phyloP scores from a whole-genome alignment of 2,329 filamentous ascomycete genomes.

The Ophiognomonia clavigignenti-juglandacearum region DNA sequence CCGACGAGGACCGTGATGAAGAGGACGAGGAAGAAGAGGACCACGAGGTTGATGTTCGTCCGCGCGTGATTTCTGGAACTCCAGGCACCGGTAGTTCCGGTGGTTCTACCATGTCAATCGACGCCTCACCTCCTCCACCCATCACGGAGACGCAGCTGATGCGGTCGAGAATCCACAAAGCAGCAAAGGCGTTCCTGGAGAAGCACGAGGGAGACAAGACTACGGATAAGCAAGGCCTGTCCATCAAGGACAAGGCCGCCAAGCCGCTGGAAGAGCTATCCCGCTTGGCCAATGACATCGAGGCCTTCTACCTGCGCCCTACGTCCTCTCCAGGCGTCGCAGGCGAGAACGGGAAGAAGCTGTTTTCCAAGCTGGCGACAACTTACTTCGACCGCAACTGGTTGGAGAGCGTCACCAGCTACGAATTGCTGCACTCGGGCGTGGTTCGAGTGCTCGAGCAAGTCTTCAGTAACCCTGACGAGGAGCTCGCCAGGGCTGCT shows the following conservation, averaged over 20 bases:
- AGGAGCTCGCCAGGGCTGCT: conserved; percentile 58
- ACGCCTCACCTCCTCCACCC: conserved; percentile 43
- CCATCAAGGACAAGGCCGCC: conserved; percentile 73
- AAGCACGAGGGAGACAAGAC: conserved; percentile 72
- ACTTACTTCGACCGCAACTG: conserved; percentile 84
- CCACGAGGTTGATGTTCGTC: conserved; percentile 37
- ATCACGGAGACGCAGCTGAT: conserved; percentile 50
- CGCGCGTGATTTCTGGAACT: conserved; percentile 62
- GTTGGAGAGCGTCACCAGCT: conserved; percentile 89
- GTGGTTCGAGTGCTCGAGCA: conserved; percentile 80
- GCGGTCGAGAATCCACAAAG: conserved; percentile 67
- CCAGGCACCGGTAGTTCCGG: conserved; percentile 58
- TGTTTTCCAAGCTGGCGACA: conserved; percentile 72
- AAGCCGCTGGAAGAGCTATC: conserved; percentile 72
- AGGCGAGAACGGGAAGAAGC: conserved; percentile 49
- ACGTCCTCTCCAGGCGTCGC: conserved; percentile 37
- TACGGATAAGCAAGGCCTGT: no score
- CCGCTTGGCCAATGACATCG: conserved; percentile 65
- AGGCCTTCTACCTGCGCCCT: conserved; percentile 61
- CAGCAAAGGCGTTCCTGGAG: conserved; percentile 80
- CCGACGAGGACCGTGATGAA: conserved; percentile 39
- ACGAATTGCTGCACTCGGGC: conserved; percentile 85
- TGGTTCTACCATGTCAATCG: conserved; percentile 60
- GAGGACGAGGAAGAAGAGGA: conserved; percentile 50
- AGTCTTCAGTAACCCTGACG: conserved; percentile 70